Base-by-base conservation (phyloP, 1,284 basidiomycete species). In the Fomitopsis pinicola region DNA sequence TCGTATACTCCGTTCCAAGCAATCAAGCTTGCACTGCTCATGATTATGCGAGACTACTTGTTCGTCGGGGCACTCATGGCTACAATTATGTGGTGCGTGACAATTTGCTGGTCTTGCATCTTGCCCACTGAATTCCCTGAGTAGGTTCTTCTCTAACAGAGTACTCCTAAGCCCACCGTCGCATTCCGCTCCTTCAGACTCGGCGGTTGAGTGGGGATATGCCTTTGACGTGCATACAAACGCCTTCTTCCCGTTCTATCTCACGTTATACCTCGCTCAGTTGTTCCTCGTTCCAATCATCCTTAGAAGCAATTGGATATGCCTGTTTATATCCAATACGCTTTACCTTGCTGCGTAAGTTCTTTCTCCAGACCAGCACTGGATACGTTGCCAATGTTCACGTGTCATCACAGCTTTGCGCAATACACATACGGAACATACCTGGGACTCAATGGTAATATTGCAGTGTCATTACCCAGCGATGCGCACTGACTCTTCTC, bases 151-250 rank as follows among this genome's bases (percentile, higher is more conserved):
- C 46, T 83, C 91, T 30, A 94, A 94, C 72, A 82, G 75, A 44
- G 78, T 86, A 0, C 80, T 94, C 22, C 76, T 92, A 48, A 87
- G 89, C 1, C 87, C 89, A 15, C 84, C 91, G 14, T 85, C 90
- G 53, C 88, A 90, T 73, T 86, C 87, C 17, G 84, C 86, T 3
- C 83, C 85, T 0, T 81, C 84, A 6, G 91, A 94, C 68, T 87
- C 90, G 26, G 75, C 78, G 15, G 90, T 95, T 50, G 93, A 95
- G 79, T 95, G 91, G 89, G 91, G 89, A 17, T 97, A 96, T 75
- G 92, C 92, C 15, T 96, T 98, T 69, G 95, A 97, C 74, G 92
- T 97, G 17, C 94, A 96, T 72, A 95, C 91, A 64, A 97, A 97
- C 71, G 88, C 93, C 5, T 97, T 97, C 81, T 97, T 97, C 76